Conservation (phyloP, 169 alveolate species). For the Cryptosporidium sp. region DNA sequence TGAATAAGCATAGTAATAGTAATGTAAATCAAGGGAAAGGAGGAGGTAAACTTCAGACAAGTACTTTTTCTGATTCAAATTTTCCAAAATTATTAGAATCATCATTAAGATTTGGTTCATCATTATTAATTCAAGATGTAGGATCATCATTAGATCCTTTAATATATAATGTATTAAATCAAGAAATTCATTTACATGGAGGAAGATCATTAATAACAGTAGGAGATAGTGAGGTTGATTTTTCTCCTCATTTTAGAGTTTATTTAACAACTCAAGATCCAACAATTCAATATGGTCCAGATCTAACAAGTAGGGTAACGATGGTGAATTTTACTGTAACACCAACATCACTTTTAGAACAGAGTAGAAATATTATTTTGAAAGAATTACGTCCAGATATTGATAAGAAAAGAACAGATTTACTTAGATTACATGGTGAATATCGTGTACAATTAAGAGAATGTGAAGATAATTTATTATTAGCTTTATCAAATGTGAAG, state of each 20-base stretch:
- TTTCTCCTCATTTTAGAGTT: constrained; percentile 94
- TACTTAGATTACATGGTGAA: constrained; percentile 94
- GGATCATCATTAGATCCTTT: constrained; percentile 89
- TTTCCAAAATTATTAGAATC: constrained; percentile 93
- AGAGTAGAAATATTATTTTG: constrained; percentile 92
- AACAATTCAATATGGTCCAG: constrained; percentile 95
- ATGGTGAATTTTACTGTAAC: constrained; percentile 97
- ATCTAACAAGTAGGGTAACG: constrained; percentile 96
- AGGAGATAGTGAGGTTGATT: constrained; percentile 97
- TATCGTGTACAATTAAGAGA: constrained; percentile 91
- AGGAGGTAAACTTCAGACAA: constrained; percentile 29
- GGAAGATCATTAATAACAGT: constrained; percentile 95
- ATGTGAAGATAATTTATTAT: constrained; percentile 94
- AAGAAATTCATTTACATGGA: constrained; percentile 95
- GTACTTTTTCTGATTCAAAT: constrained; percentile 85
- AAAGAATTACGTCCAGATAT: constrained; percentile 96
- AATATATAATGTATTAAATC: constrained; percentile 93
- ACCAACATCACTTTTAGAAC: constrained; percentile 93
- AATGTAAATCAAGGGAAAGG: not conserved
- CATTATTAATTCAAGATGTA: constrained; percentile 95
- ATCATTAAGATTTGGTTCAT: constrained; percentile 95
- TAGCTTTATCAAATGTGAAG: constrained; percentile 93
- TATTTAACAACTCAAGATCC: constrained; percentile 95
- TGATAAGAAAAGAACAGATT: constrained; percentile 93
- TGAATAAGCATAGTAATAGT: constrained; percentile 17